Evolutionary conservation across 331 rosid genomes (phyloP), one percentile per base, ranked within the genome.

Genomic region (Acacia concinna): DNA sequence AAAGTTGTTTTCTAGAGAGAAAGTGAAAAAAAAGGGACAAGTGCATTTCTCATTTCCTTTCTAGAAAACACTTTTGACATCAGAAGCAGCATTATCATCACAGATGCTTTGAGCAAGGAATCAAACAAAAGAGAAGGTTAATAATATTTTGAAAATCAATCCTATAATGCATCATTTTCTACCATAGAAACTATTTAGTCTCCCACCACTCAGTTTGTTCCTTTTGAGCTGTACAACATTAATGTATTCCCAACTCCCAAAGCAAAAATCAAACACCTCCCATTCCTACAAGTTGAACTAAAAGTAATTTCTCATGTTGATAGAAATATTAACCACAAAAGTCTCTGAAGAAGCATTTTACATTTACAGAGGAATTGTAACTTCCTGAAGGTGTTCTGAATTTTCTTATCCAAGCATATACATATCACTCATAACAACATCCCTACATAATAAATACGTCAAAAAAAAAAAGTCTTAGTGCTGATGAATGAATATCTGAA

Each of bases 311-410:
- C 25, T 27, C 15, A 20, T 70, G 25, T 78, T 68, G 34, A 47
- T 12, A 35, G 8, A 57, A 41, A 13, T 54, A 59, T 59, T 66
- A 34, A 57, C 71, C 83, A 67, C 73, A 73, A 49, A 63, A 63
- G 49, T 4, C 52, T 32, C 44, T 52, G 68, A 30, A 63, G 21
- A 63, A 40, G 44, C 34, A 21, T 60, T 46, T 14, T 28, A 43
- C 66, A 54, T 76, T 73, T 46, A 37, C 57, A 21, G 62, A 51
- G 63, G 40, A 21, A 12, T 0, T 21, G 47, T 62, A 66, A 80
- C 37, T 64, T 52, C 44, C 18, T 31, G 52, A 34, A 59, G 8
- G 47, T 64, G n/a, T 31, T 62, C 20, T 46, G 54, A 73, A 73
- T 38, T 44, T 28, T 65, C 38, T 21, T 34, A 51, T 21, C 68